Conservation (phyloP, 768 basidiomycete genomes). For the Zangia roseola region DNA sequence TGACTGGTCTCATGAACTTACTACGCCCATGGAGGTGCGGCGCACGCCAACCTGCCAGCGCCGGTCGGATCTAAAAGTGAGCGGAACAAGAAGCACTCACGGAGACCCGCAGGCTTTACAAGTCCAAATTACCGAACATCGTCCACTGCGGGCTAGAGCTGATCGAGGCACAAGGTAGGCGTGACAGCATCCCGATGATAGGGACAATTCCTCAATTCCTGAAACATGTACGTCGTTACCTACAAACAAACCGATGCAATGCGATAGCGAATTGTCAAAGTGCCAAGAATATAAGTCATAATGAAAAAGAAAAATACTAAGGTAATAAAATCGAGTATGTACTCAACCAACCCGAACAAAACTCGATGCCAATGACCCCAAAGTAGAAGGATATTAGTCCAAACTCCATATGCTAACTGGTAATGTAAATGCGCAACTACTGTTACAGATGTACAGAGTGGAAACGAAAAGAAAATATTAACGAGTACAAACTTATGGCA, state of each 20-base stretch:
- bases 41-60: slow-evolving; percentile 3
- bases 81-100: slow-evolving; percentile 12
- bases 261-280: slow-evolving; percentile 26
- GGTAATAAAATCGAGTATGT: slow-evolving; percentile 29
- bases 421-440: slow-evolving; percentile 36
- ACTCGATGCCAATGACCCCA: slow-evolving; percentile 29
- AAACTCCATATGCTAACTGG: slow-evolving; percentile 31
- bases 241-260: slow-evolving; percentile 32
- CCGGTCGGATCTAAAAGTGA: slow-evolving; percentile 22
- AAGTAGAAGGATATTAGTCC: slow-evolving; percentile 33
- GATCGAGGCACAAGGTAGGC: background rate
- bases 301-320: slow-evolving; percentile 19
- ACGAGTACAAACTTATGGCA: slow-evolving; percentile 35
- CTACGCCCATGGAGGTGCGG: slow-evolving; percentile 7
- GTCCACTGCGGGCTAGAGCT: background rate
- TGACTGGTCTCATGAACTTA: slow-evolving; percentile 2
- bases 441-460: slow-evolving; percentile 33
- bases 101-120: slow-evolving; percentile 11
- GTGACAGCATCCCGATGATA: background rate
- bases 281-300: slow-evolving; percentile 31
- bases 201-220: slow-evolving; percentile 3
- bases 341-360: slow-evolving; percentile 27
- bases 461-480: slow-evolving; percentile 27
- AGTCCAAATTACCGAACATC: slow-evolving; percentile 2
- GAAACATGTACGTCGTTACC: slow-evolving; percentile 22